Base-by-base conservation (phyloP, 257 asterid species). In the Jacaranda mimosifolia region DNA sequence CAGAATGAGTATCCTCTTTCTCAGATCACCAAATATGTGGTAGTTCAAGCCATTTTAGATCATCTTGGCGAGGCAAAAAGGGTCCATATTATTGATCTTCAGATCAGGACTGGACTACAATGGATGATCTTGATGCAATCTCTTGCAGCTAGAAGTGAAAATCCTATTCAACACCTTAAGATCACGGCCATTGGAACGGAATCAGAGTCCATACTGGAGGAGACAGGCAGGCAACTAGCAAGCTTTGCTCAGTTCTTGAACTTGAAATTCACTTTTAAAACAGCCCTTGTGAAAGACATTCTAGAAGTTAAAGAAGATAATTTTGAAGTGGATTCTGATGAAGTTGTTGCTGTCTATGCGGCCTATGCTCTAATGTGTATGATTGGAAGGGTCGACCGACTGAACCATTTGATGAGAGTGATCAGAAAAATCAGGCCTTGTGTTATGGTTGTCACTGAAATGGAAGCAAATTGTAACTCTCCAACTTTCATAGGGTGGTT, bases 401-500 rank as follows among this genome's bases (percentile, higher is more conserved):
- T 89, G 19, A 81, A 85, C 19, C 72, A 73, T 18, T 42, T 87
- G 73, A 79, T 89, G 85, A 65, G 45, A 38, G 78, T 79, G 51
- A 46, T 86, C 58, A 81, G 17, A 73, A 63, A 3, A 19, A 46
- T 88, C 5, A 84, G 57, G 8, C 91, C 89, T 39, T 72, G 85
- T 32, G 76, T 83, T 21, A 83, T 84, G 84, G 63, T 84, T 21
- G 59, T 86, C 13, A 66, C 68, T 1, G 91, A 88, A 32, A 58
- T 81, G 11, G 89, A 88, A 60, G 85, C 79, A 4, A 88, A 81
- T 55, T 83, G 80, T 51, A 83, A 86, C 11, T 83, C 87, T 43
- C 86, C 89, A 0, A 83, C 65, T 48, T 86, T 84, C 12, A 78
- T 78, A 13, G 85, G 79, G 65, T 85, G 89, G 4, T 88, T 88